Conservation (phyloP, 2,329 filamentous ascomycete genomes). For the Aspergillus novofumigatus region DNA sequence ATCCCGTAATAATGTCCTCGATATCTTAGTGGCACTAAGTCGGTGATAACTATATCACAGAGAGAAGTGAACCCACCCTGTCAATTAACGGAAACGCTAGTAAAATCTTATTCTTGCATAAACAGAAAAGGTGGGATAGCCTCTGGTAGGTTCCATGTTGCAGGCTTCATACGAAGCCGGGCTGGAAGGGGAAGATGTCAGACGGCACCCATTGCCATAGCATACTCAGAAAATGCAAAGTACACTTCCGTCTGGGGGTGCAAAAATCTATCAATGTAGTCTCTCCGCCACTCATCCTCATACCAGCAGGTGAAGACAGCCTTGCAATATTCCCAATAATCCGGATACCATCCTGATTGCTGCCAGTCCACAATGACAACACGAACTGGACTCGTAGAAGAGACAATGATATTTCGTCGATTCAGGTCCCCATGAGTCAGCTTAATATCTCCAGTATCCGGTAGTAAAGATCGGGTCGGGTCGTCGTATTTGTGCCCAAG, state of each 20-base stretch:
- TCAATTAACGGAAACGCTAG: too few relatives aligned
- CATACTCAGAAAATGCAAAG: too few relatives aligned
- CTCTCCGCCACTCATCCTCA: constrained; percentile 10
- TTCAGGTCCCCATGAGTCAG: constrained; percentile 2
- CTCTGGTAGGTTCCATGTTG: too few relatives aligned
- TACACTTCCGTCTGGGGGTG: constrained; percentile 1
- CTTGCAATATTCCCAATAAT: constrained; percentile 35
- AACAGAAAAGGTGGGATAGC: too few relatives aligned
- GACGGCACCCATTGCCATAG: too few relatives aligned
- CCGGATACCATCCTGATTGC: constrained; percentile 32
- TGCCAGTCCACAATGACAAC: constrained; percentile 30
- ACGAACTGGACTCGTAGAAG: neutral
- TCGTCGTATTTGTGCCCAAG: constrained; percentile 1
- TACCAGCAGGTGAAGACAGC: constrained; percentile 21
- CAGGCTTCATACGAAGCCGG: too few relatives aligned
- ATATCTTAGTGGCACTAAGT: too few relatives aligned
- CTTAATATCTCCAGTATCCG: neutral
- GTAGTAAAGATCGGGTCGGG: neutral
- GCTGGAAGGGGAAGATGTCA: too few relatives aligned
- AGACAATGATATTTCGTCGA: constrained; percentile 3
- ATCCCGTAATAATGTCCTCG: too few relatives aligned
- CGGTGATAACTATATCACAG: too few relatives aligned
- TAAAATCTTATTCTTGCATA: too few relatives aligned
- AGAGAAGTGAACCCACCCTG: too few relatives aligned
- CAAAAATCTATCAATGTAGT: constrained; percentile 8